These are phyloP conservation scores for Amaranthus palmeri DNA, from an alignment of 148 eudicot genomes.

Conservation along the genomic window DNA sequence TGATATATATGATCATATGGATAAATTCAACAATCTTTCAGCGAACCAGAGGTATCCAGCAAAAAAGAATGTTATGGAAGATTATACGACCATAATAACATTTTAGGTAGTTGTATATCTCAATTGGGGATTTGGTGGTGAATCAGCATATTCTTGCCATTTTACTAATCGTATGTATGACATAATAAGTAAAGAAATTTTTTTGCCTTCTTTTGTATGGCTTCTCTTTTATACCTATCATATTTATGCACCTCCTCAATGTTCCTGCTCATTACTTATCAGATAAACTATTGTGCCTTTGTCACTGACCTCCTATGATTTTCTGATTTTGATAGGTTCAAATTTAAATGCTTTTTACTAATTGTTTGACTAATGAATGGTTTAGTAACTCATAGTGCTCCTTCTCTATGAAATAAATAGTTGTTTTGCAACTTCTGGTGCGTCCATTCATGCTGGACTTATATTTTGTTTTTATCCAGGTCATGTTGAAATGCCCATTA, in stretches of 20 bases:
- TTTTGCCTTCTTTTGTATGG: background rate
- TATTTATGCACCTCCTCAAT: background rate
- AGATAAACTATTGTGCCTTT: background rate
- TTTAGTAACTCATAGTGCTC: background rate
- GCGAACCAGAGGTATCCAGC: background rate
- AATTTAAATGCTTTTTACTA: background rate
- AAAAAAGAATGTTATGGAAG: background rate
- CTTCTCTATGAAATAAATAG: background rate
- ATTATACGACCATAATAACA: background rate
- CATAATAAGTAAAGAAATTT: no score
- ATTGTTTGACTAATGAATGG: background rate
- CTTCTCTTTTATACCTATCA: background rate
- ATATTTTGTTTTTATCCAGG: conserved; percentile 11
- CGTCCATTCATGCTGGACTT: background rate
- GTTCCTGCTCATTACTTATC: background rate
- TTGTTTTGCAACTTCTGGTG: background rate
- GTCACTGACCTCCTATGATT: no score
- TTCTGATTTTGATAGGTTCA: background rate
- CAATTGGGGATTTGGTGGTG: no score
- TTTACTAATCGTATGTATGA: no score
- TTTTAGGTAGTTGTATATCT: background rate
- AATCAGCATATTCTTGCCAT: no score
- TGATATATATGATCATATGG: background rate
- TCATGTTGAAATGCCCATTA: no score
- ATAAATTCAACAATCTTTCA: background rate